Evolutionary conservation across 108 stramenopile species (phyloP).

Genomic region (Fistulifera solaris): DNA sequence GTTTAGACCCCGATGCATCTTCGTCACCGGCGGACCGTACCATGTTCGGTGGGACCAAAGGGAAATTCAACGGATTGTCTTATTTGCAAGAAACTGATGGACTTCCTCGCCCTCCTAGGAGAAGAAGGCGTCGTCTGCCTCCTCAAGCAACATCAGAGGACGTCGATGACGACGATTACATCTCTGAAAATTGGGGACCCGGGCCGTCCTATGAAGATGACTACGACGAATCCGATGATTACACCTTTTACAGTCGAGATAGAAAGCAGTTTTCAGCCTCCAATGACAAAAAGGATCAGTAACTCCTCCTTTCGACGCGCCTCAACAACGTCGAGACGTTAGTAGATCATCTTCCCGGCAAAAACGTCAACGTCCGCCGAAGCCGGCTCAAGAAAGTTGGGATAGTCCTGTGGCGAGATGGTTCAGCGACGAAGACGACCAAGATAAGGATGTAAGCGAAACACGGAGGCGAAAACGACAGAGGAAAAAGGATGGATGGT

Average conservation of each 20-base stretch:
- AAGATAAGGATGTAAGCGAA: constrained; percentile 3
- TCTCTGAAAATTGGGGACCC: background rate
- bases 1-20: constrained; percentile 32
- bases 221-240: background rate
- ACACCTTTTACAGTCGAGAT: too few relatives aligned
- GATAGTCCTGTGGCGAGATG: constrained; percentile 12
- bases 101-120: constrained; percentile 10
- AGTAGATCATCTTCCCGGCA: too few relatives aligned
- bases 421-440: constrained; percentile 29
- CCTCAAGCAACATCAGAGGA: background rate
- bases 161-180: constrained; percentile 2
- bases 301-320: constrained; percentile 8
- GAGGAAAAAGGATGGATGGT: constrained; percentile 7
- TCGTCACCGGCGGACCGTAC: constrained; percentile 53
- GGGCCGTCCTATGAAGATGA: background rate
- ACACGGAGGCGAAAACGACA: background rate
- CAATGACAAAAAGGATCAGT: background rate
- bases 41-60: constrained; percentile 76
- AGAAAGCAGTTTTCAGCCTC: too few relatives aligned
- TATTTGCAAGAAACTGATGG: constrained; percentile 33
- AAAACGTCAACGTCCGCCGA: too few relatives aligned
- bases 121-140: background rate
- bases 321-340: background rate
- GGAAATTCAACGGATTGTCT: constrained; percentile 69
- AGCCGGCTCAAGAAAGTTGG: background rate